These are phyloP conservation scores for Xerocomus minutiporus DNA, from an alignment of 1,284 basidiomycete species.

Conservation along the genomic window DNA sequence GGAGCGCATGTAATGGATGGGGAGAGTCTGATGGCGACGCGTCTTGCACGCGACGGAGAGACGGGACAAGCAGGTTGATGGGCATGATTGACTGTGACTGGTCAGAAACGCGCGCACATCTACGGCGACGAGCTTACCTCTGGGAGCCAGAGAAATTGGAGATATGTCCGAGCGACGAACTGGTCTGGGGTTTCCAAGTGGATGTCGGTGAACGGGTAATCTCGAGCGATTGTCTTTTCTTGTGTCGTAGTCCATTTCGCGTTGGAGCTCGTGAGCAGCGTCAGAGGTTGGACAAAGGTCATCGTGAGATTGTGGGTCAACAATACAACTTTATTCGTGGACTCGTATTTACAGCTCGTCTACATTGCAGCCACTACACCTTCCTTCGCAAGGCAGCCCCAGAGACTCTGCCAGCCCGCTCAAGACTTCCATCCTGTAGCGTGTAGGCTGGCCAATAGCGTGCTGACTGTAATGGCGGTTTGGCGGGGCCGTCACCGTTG, in stretches of 20 bases:
- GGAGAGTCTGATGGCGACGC: slow-evolving; percentile 21
- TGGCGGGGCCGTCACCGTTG: slow-evolving; percentile 6
- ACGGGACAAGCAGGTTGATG: slow-evolving; percentile 48
- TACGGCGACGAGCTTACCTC: slow-evolving; percentile 41
- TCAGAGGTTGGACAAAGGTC: slow-evolving; percentile 18
- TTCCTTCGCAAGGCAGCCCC: slow-evolving; percentile 8
- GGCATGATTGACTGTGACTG: slow-evolving; percentile 62
- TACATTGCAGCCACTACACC: slow-evolving; percentile 1
- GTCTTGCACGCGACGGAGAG: slow-evolving; percentile 46
- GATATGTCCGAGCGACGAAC: slow-evolving; percentile 52
- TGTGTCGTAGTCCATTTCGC: slow-evolving; percentile 45
- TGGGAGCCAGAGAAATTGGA: slow-evolving; percentile 74
- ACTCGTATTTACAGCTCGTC: background rate
- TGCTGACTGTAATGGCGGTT: slow-evolving; percentile 8
- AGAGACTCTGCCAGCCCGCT: slow-evolving; percentile 61
- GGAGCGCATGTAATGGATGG: slow-evolving; percentile 53
- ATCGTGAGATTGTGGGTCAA: slow-evolving; percentile 5
- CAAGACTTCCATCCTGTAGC: slow-evolving; percentile 69
- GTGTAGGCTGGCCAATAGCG: slow-evolving; percentile 77
- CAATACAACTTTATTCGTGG: background rate
- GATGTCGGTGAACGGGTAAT: slow-evolving; percentile 44
- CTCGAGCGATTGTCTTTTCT: slow-evolving; percentile 45
- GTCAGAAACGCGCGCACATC: slow-evolving; percentile 9
- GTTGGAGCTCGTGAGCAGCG: slow-evolving; percentile 19
- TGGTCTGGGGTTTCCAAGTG: slow-evolving; percentile 41